A percentile compares a stretch with the other conserved stretches of the same genome.
These are phyloP conservation scores for Pleurozium schreberi DNA, from an alignment of 225 moss, liverwort and hornwort species.

Conservation along the genomic window DNA sequence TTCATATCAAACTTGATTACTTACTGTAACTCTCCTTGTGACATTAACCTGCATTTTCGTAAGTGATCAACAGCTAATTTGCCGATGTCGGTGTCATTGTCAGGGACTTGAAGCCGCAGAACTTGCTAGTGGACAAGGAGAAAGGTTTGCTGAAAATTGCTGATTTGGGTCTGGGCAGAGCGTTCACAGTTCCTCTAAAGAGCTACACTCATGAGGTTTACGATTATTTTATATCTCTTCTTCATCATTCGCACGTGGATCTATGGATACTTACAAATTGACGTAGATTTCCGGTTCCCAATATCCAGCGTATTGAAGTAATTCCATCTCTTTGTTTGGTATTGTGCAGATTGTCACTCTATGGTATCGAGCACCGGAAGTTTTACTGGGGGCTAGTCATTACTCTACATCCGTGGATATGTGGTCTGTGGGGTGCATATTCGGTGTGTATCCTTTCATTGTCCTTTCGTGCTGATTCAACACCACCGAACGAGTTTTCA, in stretches of 20 bases:
- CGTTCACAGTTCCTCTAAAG: constrained; percentile 47
- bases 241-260: not conserved
- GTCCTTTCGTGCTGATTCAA: not conserved
- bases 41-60: not conserved
- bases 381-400: constrained; percentile 34
- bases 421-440: constrained; percentile 56
- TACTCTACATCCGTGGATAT: constrained; percentile 46
- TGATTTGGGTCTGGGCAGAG: constrained; percentile 47
- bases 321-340: not conserved
- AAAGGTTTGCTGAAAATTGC: constrained; percentile 52
- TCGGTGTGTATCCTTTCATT: constrained; percentile 18
- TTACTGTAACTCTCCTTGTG: not conserved
- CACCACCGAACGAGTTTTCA: not conserved
- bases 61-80: not conserved
- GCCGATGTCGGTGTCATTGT: not conserved
- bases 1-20: not conserved
- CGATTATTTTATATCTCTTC: not conserved
- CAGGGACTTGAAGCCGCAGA: constrained; percentile 58
- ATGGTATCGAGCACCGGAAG: constrained; percentile 52
- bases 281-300: not conserved
- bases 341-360: constrained; percentile 41
- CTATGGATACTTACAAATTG: not conserved
- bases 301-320: not conserved
- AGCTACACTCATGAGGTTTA: constrained; percentile 55
- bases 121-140: constrained; percentile 45